A percentile compares a stretch with the other conserved stretches of the same genome.
phyloP scores from a whole-genome alignment of 2,329 filamentous ascomycete species.

The Cercospora sojina region DNA sequence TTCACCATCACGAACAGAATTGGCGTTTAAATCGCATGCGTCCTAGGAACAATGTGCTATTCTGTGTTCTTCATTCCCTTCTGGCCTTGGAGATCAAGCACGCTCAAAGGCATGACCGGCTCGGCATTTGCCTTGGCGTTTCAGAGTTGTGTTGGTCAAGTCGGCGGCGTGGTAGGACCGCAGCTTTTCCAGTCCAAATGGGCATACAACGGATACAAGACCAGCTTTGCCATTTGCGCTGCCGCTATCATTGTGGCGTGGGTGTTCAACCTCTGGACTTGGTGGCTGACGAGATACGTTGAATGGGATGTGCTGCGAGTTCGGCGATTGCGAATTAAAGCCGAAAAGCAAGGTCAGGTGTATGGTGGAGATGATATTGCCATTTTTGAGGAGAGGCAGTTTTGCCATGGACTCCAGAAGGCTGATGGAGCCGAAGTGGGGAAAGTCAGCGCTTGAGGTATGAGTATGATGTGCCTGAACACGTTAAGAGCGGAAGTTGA shows the following conservation, averaged over 20 bases:
- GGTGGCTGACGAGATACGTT: constrained; percentile 45
- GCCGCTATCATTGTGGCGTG: constrained; percentile 40
- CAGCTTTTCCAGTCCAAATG: constrained; percentile 47
- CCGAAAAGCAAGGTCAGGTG: constrained; percentile 18
- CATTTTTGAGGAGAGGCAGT: constrained; percentile 2
- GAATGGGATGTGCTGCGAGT: constrained; percentile 42
- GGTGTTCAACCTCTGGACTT: constrained; percentile 44
- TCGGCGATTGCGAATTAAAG: constrained; percentile 18
- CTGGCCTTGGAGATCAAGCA: constrained; percentile 48
- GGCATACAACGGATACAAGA: constrained; percentile 45
- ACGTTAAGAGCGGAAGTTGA: not conserved
- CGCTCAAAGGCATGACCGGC: constrained; percentile 45
- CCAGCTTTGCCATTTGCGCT: constrained; percentile 41
- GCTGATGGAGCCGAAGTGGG: not conserved
- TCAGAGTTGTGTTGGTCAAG: constrained; percentile 46
- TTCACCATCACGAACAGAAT: constrained; percentile 41
- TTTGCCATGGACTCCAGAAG: constrained; percentile 5
- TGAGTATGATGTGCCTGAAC: not conserved
- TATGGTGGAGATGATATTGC: constrained; percentile 21
- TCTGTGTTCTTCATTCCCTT: constrained; percentile 48
- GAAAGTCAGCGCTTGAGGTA: not conserved
- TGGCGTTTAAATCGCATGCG: constrained; percentile 48
- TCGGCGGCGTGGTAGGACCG: constrained; percentile 49
- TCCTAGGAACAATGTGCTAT: constrained; percentile 49
- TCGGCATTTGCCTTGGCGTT: constrained; percentile 49